Base-by-base conservation (phyloP, 2,329 filamentous ascomycete species). In the Dactylonectria estremocensis region DNA sequence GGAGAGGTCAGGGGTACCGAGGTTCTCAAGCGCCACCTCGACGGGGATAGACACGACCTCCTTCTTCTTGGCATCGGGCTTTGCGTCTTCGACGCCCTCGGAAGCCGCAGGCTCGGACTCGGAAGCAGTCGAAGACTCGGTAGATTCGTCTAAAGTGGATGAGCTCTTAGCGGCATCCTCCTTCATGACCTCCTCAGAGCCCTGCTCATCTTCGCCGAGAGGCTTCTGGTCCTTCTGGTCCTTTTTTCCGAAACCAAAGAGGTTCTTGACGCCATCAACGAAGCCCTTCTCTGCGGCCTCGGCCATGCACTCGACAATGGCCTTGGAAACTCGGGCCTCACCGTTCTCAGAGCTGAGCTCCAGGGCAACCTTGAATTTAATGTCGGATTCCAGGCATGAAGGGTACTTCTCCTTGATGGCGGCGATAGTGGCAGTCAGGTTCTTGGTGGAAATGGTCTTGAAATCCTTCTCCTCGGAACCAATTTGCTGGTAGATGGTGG, bases 241-340 rank as follows among this genome's bases (percentile, higher is more conserved):
- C 83, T 97, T 97, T 77, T 93, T 93, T 28, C 95, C 96, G 78
- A 98, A 95, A 6, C 96, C 96, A 78, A 99, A 97, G 69, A 98
- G 89, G 71, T 95, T 97, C 87, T 99, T 99, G 72, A 98, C 94
- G 49, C 94, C 95, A 77, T 97, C 95, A 54, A 98, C 93, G 55
- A 98, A 89, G 58, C 92, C 91, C 70, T 93, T 93, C 79, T 95
- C 94, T 81, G 91, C 90, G 9, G 83, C 87, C 59, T 97, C 93
- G 28, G 92, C 89, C 79, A 97, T 93, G 77, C 96, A 99, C 79
- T 95, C 95, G 6, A 96, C 91, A 64, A 88, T 88, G n/a, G 92
- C 93, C 74, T 90, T 90, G 63, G 88, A 81, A 58, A 98, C 88
- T 68, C 95, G 92, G 3, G 97, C 94, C 73, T 97, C 90, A 37